Percentiles rank a stretch among this genome's conserved stretches.
These are phyloP conservation scores for Metschnikowia bowlesiae DNA, from an alignment of 805 yeast genomes.

Conservation along the genomic window DNA sequence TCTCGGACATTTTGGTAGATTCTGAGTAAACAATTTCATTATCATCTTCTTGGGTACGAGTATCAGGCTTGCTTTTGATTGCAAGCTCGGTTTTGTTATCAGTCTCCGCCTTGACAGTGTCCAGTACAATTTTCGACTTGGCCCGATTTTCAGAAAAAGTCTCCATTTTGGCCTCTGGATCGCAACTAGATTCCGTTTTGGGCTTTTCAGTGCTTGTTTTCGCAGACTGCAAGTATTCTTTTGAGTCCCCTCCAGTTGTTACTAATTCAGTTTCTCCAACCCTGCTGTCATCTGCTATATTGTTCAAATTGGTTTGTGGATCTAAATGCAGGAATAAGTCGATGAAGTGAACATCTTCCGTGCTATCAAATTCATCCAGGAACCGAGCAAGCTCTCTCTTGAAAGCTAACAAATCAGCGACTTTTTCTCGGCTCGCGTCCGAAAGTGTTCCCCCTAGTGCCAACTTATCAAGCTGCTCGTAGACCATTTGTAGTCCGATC, in stretches of 20 bases:
- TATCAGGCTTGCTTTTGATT: neutral
- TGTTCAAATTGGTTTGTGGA: neutral
- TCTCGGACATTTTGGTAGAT: neutral
- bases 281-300: neutral
- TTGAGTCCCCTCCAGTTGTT: neutral
- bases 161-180: too few relatives aligned
- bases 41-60: neutral
- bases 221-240: neutral
- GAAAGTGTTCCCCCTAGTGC: constrained; percentile 46
- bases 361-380: constrained; percentile 28
- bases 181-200: neutral
- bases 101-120: too few relatives aligned
- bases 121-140: too few relatives aligned
- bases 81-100: too few relatives aligned
- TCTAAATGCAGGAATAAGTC: constrained; percentile 1
- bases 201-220: neutral
- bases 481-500: constrained; percentile 46
- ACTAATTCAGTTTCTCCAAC: neutral
- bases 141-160: too few relatives aligned
- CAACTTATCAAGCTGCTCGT: constrained; percentile 57
- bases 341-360: constrained; percentile 6
- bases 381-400: constrained; percentile 10
- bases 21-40: neutral
- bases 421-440: constrained; percentile 6
- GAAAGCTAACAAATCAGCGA: constrained; percentile 7